phyloP scores from a whole-genome alignment of 2,329 filamentous ascomycete species.

The Diaporthe helianthi region DNA sequence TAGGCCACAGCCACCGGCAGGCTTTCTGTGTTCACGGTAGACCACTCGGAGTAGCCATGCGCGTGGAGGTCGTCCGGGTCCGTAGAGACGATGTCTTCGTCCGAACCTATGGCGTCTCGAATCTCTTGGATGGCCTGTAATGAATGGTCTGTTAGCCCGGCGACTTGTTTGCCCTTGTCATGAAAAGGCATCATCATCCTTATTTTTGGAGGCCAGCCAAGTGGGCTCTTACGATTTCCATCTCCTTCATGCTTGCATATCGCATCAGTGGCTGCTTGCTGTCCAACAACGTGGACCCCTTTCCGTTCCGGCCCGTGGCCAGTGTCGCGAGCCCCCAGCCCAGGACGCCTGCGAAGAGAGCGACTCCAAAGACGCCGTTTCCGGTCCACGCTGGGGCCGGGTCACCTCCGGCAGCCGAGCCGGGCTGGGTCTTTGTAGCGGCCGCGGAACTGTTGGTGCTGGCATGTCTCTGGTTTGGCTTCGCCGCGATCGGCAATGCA shows the following conservation, averaged over 20 bases:
- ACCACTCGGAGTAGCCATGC: constrained; percentile 75
- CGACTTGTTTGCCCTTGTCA: background rate
- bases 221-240: constrained; percentile 47
- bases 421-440: background rate
- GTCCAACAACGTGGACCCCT: constrained; percentile 41
- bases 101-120: constrained; percentile 48
- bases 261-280: constrained; percentile 39
- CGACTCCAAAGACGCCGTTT: constrained; percentile 47
- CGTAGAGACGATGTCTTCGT: constrained; percentile 66
- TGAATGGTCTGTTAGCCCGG: constrained; percentile 6
- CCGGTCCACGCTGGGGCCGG: constrained; percentile 42
- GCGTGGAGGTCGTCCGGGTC: constrained; percentile 67
- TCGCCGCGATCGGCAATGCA: constrained; percentile 25
- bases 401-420: constrained; percentile 11
- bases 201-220: background rate
- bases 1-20: constrained; percentile 71
- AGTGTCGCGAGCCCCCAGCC: constrained; percentile 51
- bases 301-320: constrained; percentile 37
- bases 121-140: constrained; percentile 64
- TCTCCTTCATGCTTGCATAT: constrained; percentile 52
- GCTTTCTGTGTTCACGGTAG: constrained; percentile 64
- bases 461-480: constrained; percentile 10
- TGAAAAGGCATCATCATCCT: no score
- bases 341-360: constrained; percentile 47
- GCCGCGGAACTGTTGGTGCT: constrained; percentile 14